These are phyloP conservation scores for Neodidymelliopsis sp. DNA, from an alignment of 2,329 filamentous ascomycete species.

Conservation along the genomic window DNA sequence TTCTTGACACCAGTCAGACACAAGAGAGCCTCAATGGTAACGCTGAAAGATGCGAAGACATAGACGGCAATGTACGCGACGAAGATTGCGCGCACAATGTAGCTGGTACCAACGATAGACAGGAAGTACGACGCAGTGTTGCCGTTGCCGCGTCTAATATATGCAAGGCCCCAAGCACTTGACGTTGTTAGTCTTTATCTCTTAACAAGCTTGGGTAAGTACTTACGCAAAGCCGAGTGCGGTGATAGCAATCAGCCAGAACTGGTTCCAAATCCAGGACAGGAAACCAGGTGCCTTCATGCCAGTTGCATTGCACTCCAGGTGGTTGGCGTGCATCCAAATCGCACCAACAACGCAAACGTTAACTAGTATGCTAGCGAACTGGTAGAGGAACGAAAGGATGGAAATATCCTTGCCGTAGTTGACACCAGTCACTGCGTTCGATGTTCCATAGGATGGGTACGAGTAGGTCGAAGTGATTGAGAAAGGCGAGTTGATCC, in stretches of 20 bases:
- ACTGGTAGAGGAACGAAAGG: constrained; percentile 26
- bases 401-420: constrained; percentile 26
- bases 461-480: constrained; percentile 27
- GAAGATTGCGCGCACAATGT: constrained; percentile 17
- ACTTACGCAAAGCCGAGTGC: constrained; percentile 24
- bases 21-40: constrained; percentile 20
- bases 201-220: not conserved
- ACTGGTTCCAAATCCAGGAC: constrained; percentile 21
- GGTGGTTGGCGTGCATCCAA: constrained; percentile 29
- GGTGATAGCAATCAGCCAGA: constrained; percentile 24
- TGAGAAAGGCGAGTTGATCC: constrained; percentile 20
- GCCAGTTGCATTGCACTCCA: constrained; percentile 24
- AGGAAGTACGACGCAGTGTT: constrained; percentile 18
- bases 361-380: constrained; percentile 25
- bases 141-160: constrained; percentile 10
- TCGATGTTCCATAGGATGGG: constrained; percentile 15
- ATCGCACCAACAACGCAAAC: constrained; percentile 35
- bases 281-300: constrained; percentile 24
- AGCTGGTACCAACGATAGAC: constrained; percentile 9
- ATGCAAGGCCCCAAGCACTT: constrained; percentile 22
- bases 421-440: not conserved
- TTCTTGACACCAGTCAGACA: constrained; percentile 24
- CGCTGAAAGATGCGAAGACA: constrained; percentile 21
- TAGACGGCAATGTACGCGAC: constrained; percentile 20
- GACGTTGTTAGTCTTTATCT: not conserved